Evolutionary conservation across 257 asterid genomes (phyloP), one percentile per base, ranked within the genome.

Genomic region (Primulina huaijiensis): DNA sequence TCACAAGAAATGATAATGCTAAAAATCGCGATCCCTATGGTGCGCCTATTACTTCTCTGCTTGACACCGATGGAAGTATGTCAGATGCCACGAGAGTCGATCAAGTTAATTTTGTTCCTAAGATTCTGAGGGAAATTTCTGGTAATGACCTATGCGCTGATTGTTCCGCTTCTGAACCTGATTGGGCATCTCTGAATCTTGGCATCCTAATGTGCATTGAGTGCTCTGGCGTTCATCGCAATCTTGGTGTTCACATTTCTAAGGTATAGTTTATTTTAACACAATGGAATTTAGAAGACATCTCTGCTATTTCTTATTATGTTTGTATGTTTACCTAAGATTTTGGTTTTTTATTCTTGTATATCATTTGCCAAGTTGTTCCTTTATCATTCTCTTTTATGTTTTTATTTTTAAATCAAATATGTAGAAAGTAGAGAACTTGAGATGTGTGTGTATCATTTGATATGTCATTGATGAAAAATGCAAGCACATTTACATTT

Each of bases 121-220:
- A 58, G 83, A 82, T 87, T 78, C 90, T 90, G 60, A 84, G 95
- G 80, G 92, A 84, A 80, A 81, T 90, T 65, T 82, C 88, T 29
- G 99, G 99, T 64, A 93, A 93, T 78, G 89, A 87, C 77, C 89
- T 75, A 19, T 93, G 99, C 55, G 96, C 96, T 60, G 99, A 93
- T 67, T 93, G 99, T 78, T 69, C 88, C 69, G 91, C 96, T 68
- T 77, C 88, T 77, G 90, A 78, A 30, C 97, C 99, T 75, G 95
- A 93, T 74, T 93, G 99, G 99, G 99, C 99, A 61, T 93, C 99
- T 77, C 86, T 93, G 29, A 93, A 93, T 83, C 96, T 93, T 78
- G 97, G 96, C 55, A 83, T 93, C 76, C 80, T 93, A 75, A 86
- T 90, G 78, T 93, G 99, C 85, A 93, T 93, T 63, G 99, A 93